Evolutionary conservation across 345 rosid genomes (phyloP), one percentile per base, ranked within the genome.

Genomic region (Toxicodendron radicans): DNA sequence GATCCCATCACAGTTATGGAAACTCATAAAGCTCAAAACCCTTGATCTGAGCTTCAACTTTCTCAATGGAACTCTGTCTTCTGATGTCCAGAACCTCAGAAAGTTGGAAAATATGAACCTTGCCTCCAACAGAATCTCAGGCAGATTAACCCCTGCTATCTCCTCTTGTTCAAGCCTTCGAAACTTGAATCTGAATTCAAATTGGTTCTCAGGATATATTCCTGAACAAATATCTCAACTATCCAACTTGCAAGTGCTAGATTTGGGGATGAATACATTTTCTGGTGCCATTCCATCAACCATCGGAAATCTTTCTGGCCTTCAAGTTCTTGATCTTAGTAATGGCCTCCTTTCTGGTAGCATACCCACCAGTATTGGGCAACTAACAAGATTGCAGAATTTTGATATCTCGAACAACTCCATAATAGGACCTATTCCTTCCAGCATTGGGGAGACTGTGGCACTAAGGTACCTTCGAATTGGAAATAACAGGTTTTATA

Each of bases 381-480:
- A 58, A 46, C 35, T 71, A 43, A 27, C 1, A 20, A 46, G 35
- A 59, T 30, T 71, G 41, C 66, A 45, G 66, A 27, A 7, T 18
- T 46, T 71, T 43, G 43, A 71, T 58, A 45, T 71, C 57, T 71
- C 66, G 10, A 71, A 59, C 66, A 71, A 71, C 57, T 71, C 74
- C 38, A 45, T 71, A 38, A 46, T 30, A 17, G 74, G 74, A 18
- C 66, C 58, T 43, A 24, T 45, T 59, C 74, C 74, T 71, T 27
- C 43, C 21, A 27, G 38, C 57, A 71, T 58, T 17, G 74, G 65
- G 12, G 24, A 30, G 17, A 71, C 46, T 59, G 58, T 20, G 11
- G 74, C 57, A 43, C 48, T 59, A 46, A 23, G 20, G 41, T 16
- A 27, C 66, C 66, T 71, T 46, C 74, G n/a, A 33, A 71, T 59